Base-by-base conservation (phyloP, 164 flowering plant species). In the Paratinospora sagittata region DNA sequence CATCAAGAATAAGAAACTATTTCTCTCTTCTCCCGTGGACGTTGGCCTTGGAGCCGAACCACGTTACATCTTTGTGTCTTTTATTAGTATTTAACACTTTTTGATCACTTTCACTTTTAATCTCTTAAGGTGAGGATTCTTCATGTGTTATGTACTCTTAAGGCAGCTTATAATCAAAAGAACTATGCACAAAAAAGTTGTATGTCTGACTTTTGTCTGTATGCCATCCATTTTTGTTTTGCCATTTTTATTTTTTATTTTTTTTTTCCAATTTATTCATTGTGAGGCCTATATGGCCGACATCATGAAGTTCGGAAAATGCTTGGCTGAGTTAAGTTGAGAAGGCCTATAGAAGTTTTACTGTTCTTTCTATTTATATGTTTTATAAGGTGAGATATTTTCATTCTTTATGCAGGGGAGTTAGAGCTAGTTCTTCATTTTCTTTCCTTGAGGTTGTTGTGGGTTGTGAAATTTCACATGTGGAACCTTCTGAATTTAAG, bases 361-460 rank as follows among this genome's bases (percentile, higher is more conserved):
- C 11, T 0, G 58, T 49, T 49, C 58, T 14, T 24, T 64, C 73
- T 45, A 45, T 19, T 27, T 60, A 23, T 74, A 8, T 57, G 24
- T 67, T 49, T 41, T 37, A 36, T 65, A 43, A 66, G 41, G 49
- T 68, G 49, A 2, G 26, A 27, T 27, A 27, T 24, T 45, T 23
- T 55, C n/a, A 27, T 68, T 69, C 36, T 57, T 70, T 37, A 66
- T 78, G 71, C 88, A 94, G 98, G 85, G 98, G 92, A 65, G 73
- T 90, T 47, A 89, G 77, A 75, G 89, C 97, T 63, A 80, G 88
- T 77, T 72, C 39, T 75, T 86, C 92, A 3, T 84, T 94, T 58
- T 82, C 96, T 70, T 84, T 89, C 80, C 83, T 87, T 75, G 98
- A 92, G 84, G 91, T 95, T 23, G 74, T 92, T 69, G 96, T 95